phyloP scores from a whole-genome alignment of 805 yeast species.

The Candida sanyiensis region DNA sequence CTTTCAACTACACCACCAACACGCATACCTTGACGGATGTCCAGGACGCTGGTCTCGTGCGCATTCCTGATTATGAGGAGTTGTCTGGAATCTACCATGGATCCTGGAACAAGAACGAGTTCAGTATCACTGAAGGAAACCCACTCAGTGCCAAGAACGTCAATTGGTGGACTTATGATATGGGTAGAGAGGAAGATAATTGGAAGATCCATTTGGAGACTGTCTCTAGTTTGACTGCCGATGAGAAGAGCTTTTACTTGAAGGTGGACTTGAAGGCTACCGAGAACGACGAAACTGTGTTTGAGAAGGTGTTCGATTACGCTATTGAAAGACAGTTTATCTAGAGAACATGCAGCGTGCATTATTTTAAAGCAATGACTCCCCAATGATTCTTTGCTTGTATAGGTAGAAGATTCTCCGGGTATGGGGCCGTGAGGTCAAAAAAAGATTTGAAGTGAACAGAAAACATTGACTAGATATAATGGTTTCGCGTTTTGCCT shows the following conservation, averaged over 20 bases:
- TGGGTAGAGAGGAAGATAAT: slow-evolving; percentile 33
- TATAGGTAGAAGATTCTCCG: too few relatives aligned
- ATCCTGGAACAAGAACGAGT: slow-evolving; percentile 34
- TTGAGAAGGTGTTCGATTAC: slow-evolving; percentile 32
- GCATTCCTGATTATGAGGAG: slow-evolving; percentile 29
- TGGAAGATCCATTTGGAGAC: slow-evolving; percentile 35
- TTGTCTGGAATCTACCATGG: slow-evolving; percentile 36
- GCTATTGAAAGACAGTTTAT: slow-evolving; percentile 30
- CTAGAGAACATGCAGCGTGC: too few relatives aligned
- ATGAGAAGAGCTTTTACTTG: slow-evolving; percentile 29
- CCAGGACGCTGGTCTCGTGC: slow-evolving; percentile 31
- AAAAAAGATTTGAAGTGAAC: too few relatives aligned
- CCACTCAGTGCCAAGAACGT: slow-evolving; percentile 36
- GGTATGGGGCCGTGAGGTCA: too few relatives aligned
- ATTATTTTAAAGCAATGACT: too few relatives aligned
- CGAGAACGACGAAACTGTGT: slow-evolving; percentile 29
- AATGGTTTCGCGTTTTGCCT: too few relatives aligned
- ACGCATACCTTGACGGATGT: slow-evolving; percentile 24
- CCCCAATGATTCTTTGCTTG: too few relatives aligned
- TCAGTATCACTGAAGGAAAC: slow-evolving; percentile 32
- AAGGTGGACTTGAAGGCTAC: slow-evolving; percentile 30
- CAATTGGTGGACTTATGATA: slow-evolving; percentile 36
- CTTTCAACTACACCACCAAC: slow-evolving; percentile 18
- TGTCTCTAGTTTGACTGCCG: slow-evolving; percentile 29
- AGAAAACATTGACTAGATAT: too few relatives aligned